Evolutionary conservation across 176 grass and related monocot species (phyloP).

Genomic region (Rhynchospora tenuis): DNA sequence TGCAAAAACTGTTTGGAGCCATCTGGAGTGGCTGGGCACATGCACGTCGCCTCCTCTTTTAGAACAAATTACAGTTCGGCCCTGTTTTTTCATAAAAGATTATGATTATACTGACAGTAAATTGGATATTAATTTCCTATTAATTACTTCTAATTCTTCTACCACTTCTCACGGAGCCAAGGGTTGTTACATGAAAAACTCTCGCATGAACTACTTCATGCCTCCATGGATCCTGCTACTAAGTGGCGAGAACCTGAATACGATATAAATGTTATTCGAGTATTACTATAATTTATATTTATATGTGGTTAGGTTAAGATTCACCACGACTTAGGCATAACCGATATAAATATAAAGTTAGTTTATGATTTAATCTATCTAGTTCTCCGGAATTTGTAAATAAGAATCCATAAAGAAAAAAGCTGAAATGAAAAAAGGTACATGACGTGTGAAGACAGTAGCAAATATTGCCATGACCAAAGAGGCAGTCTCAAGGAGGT

Average conservation of each 20-base stretch:
- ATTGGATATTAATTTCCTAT: neutral
- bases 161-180: neutral
- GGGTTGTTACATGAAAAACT: neutral
- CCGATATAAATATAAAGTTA: no score
- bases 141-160: neutral
- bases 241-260: no score
- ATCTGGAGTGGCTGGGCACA: constrained; percentile 60
- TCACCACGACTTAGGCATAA: no score
- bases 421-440: constrained; percentile 27
- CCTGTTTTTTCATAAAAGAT: constrained; percentile 41
- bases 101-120: neutral
- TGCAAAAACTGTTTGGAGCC: constrained; percentile 79
- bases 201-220: no score
- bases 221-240: no score
- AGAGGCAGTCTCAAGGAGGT: constrained; percentile 53
- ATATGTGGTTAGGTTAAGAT: no score
- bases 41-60: constrained; percentile 73
- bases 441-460: constrained; percentile 49
- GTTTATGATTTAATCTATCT: no score
- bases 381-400: no score
- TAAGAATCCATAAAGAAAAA: no score
- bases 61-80: constrained; percentile 70
- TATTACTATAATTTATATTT: no score
- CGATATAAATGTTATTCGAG: no score
- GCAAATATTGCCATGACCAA: constrained; percentile 41